These are phyloP conservation scores for Solanum tacnaense DNA, from an alignment of 257 asterid species.

Conservation along the genomic window DNA sequence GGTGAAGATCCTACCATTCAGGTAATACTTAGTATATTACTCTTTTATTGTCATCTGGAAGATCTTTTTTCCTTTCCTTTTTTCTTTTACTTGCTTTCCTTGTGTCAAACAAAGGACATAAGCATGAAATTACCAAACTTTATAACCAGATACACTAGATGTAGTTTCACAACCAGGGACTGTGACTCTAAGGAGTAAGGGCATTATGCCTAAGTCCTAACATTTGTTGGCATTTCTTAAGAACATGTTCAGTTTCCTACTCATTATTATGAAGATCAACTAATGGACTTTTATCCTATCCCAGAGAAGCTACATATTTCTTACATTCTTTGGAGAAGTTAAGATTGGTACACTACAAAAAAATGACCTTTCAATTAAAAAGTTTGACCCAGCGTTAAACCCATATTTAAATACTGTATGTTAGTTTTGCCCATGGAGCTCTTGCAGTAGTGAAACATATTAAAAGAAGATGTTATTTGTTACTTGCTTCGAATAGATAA, in stretches of 20 bases:
- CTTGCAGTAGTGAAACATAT: neutral
- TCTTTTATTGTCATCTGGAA: neutral
- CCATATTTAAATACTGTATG: neutral
- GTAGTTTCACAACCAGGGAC: neutral
- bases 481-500: neutral
- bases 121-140: neutral
- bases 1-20: slow-evolving; percentile 35
- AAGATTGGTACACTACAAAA: neutral
- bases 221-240: neutral
- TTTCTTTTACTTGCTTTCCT: neutral
- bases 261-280: neutral
- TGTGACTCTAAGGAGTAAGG: neutral
- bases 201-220: neutral
- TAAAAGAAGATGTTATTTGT: neutral
- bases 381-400: neutral
- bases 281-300: neutral
- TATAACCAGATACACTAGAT: neutral
- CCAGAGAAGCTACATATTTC: neutral
- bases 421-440: neutral
- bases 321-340: neutral
- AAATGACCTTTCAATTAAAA: neutral
- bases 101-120: neutral
- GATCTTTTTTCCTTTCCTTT: neutral
- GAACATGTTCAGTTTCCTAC: neutral
- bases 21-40: slow-evolving; percentile 9